These are phyloP conservation scores for Castanea sativa DNA, from an alignment of 306 rosid genomes.

Conservation along the genomic window DNA sequence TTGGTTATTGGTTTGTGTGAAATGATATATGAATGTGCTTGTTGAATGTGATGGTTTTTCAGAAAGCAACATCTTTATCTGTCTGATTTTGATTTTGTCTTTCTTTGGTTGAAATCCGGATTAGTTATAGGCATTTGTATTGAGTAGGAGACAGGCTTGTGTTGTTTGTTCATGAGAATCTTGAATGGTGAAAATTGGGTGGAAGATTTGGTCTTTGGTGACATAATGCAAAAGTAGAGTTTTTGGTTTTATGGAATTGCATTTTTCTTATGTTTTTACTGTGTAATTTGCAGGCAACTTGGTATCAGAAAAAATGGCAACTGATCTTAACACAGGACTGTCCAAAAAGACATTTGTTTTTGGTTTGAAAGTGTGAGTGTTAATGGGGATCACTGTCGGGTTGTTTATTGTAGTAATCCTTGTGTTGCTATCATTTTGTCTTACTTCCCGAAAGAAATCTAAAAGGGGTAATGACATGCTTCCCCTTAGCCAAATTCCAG, in stretches of 20 bases:
- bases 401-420: conserved; percentile 69
- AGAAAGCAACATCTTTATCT: background rate
- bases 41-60: conserved; percentile 3
- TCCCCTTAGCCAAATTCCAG: conserved; percentile 53
- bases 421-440: conserved; percentile 68
- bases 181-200: background rate
- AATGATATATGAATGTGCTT: background rate
- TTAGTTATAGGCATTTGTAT: conserved; percentile 1
- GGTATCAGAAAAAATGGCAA: conserved; percentile 52
- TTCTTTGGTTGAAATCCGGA: background rate
- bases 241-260: conserved; percentile 15
- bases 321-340: too few species aligned
- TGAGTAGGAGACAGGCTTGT: background rate
- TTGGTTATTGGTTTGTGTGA: background rate
- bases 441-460: conserved; percentile 68
- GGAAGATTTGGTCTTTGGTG: background rate
- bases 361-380: conserved; percentile 74
- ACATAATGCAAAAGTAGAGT: conserved; percentile 10
- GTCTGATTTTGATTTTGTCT: background rate
- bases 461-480: conserved; percentile 60
- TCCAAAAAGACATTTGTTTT: conserved; percentile 70
- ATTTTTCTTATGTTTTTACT: conserved; percentile 18
- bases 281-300: conserved; percentile 32
- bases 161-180: background rate
- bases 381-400: conserved; percentile 70